These are phyloP conservation scores for Debaryomyces fabryi DNA, from an alignment of 1,139 yeast genomes.

Conservation along the genomic window DNA sequence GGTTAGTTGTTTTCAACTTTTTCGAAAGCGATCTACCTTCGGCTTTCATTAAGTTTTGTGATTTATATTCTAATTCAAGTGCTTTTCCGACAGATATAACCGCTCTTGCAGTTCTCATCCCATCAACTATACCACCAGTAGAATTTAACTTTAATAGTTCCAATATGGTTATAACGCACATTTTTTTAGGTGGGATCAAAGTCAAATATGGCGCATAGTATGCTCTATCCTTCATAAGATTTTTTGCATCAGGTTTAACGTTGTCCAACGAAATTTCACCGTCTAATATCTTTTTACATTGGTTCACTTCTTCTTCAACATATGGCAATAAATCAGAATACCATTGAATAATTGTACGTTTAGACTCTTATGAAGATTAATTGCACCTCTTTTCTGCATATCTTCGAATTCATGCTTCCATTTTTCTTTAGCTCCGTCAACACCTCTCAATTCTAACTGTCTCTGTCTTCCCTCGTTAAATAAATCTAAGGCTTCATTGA, in stretches of 20 bases:
- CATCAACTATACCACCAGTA: constrained; percentile 78
- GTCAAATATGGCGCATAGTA: constrained; percentile 80
- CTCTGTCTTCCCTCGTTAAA: constrained; percentile 78
- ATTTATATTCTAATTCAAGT: constrained; percentile 79
- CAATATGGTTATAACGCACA: constrained; percentile 81
- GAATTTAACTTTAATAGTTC: constrained; percentile 77
- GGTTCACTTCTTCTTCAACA: constrained; percentile 63
- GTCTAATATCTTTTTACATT: constrained; percentile 43
- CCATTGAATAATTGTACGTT: constrained; percentile 83
- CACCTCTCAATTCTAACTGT: constrained; percentile 73
- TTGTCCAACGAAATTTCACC: constrained; percentile 21
- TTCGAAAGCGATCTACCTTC: constrained; percentile 54
- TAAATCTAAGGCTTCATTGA: constrained; percentile 66
- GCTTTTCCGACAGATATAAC: constrained; percentile 83
- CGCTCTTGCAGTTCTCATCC: constrained; percentile 84
- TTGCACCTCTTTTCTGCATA: constrained; percentile 62
- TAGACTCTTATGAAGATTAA: constrained; percentile 58
- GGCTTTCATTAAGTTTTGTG: constrained; percentile 60
- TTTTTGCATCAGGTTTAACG: constrained; percentile 30
- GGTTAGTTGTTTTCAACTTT: constrained; percentile 35
- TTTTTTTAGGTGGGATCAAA: constrained; percentile 73
- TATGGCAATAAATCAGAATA: constrained; percentile 67
- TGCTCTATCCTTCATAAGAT: constrained; percentile 52
- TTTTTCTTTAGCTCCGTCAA: constrained; percentile 82
- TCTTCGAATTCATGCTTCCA: constrained; percentile 87